Evolutionary conservation across 768 basidiomycete species (phyloP).

Genomic region (Erythrobasidium yunnanense): DNA sequence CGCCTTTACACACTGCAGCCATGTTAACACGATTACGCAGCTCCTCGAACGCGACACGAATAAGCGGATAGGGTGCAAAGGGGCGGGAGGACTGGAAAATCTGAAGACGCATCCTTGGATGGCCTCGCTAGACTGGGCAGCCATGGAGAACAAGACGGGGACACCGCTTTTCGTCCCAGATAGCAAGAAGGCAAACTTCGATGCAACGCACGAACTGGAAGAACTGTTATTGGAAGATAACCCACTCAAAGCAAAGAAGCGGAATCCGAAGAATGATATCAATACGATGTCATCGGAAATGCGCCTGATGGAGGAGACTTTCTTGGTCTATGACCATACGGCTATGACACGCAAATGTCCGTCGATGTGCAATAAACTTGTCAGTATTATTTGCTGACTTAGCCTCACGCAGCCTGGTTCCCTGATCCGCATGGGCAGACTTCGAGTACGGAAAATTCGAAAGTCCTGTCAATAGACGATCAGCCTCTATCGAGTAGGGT

Average conservation of each 20-base stretch:
- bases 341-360: slow-evolving; percentile 19
- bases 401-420: slow-evolving; percentile 16
- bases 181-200: slow-evolving; percentile 98
- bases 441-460: neutral
- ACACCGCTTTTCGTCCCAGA: slow-evolving; percentile 84
- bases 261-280: slow-evolving; percentile 78
- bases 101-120: slow-evolving; percentile 80
- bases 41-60: slow-evolving; percentile 74
- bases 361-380: neutral
- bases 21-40: slow-evolving; percentile 44
- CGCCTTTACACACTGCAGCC: neutral
- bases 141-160: slow-evolving; percentile 52
- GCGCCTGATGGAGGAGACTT: slow-evolving; percentile 99
- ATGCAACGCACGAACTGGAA: slow-evolving; percentile 94
- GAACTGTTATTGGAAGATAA: slow-evolving; percentile 93
- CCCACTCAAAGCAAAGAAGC: slow-evolving; percentile 83
- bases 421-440: slow-evolving; percentile 22
- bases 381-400: neutral
- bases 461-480: slow-evolving; percentile 22
- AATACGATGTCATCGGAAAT: slow-evolving; percentile 79
- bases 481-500: slow-evolving; percentile 8
- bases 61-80: slow-evolving; percentile 69
- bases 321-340: slow-evolving; percentile 12
- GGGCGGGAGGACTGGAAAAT: slow-evolving; percentile 63
- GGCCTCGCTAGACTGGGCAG: slow-evolving; percentile 64